These are phyloP conservation scores for Candida vartiovaarae DNA, from an alignment of 805 yeast species.

Conservation along the genomic window DNA sequence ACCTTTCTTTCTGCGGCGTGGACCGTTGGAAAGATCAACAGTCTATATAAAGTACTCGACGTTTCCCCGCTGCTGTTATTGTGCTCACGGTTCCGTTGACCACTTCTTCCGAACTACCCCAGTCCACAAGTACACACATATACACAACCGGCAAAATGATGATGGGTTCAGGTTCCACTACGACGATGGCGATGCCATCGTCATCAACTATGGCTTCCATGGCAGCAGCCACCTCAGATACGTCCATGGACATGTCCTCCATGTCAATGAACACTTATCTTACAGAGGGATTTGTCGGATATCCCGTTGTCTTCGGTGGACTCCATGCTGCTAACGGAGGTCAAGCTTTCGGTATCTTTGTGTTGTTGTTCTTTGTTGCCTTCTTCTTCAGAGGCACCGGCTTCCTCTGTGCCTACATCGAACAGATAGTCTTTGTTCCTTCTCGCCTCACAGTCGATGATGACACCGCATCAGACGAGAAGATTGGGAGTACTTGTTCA, in stretches of 20 bases:
- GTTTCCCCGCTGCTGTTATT: too few species aligned
- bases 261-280: slow-evolving; percentile 49
- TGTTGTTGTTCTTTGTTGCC: slow-evolving; percentile 50
- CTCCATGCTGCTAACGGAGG: slow-evolving; percentile 48
- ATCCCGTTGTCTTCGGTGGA: slow-evolving; percentile 57
- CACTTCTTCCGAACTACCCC: neutral
- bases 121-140: neutral
- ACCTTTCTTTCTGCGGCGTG: too few species aligned
- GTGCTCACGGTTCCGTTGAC: too few species aligned
- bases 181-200: slow-evolving; percentile 15
- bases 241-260: slow-evolving; percentile 26
- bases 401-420: slow-evolving; percentile 56
- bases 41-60: too few species aligned
- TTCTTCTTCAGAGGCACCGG: slow-evolving; percentile 53
- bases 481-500: neutral
- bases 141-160: slow-evolving; percentile 19
- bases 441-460: slow-evolving; percentile 4
- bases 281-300: slow-evolving; percentile 40
- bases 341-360: slow-evolving; percentile 68
- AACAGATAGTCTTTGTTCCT: slow-evolving; percentile 45
- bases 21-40: too few species aligned
- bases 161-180: slow-evolving; percentile 21
- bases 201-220: slow-evolving; percentile 7
- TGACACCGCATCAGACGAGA: slow-evolving; percentile 1
- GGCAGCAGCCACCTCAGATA: slow-evolving; percentile 1